Evolutionary conservation across 164 flowering plant species (phyloP), one percentile per base, ranked within the genome.

Genomic region (Tetrastigma voinierianum): DNA sequence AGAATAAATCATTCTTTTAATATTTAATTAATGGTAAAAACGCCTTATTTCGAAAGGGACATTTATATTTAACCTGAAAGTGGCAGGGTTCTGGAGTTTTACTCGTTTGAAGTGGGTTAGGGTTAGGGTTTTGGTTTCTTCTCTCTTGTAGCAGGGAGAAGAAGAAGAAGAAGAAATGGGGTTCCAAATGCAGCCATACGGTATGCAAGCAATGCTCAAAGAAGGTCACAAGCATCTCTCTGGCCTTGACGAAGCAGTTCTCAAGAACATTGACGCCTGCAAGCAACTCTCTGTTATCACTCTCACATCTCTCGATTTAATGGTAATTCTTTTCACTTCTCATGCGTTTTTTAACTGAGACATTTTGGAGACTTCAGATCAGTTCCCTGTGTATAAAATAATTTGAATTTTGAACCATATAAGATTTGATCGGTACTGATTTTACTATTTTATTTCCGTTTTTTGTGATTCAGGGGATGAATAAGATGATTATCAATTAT

Each of bases 401-500:
- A 16, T n/a, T 53, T 53, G 18, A 15, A 8, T 53, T 15, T 53
- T 53, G 5, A 17, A 15, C 9, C 16, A 21, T 3, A 4, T 4
- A n/a, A 9, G 57, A 53, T 53, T 53, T 18, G 57, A 53, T 53
- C 18, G 19, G 21, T 45, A 18, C 9, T 47, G 13, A 8, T 43
- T 49, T 69, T n/a, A n/a, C n/a, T 18, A 17, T 18, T 2, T 59
- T 68, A 20, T n/a, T n/a, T n/a, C n/a, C n/a, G n/a, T n/a, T 48
- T 16, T 44, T 59, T 25, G 57, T 32, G 40, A 32, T 32, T 68
- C 66, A 94, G 98, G 98, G n/a, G 55, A 91, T 87, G 97, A 94
- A 94, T 79, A 94, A 94, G 83, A 90, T 94, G 98, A 94, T 94
- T 21, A 90, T 94, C 55, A 91, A 91, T 77, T 97, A 94, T 72